phyloP scores from a whole-genome alignment of 2,329 filamentous ascomycete genomes.

The Cladophialophora psammophila region DNA sequence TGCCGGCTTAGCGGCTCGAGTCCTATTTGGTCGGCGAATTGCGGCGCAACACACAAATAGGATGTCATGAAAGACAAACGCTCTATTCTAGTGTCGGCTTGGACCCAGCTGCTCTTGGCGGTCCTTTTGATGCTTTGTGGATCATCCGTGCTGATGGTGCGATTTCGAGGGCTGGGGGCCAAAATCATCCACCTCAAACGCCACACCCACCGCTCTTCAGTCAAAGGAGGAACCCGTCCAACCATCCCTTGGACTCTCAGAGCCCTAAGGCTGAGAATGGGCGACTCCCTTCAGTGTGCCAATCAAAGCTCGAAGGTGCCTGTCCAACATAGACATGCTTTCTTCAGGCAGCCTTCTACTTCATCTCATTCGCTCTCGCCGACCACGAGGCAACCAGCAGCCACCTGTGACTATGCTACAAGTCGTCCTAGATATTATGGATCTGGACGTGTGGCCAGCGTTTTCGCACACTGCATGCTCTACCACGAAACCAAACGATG shows the following conservation, averaged over 20 bases:
- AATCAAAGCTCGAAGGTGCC: conserved; percentile 9
- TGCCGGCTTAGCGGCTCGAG: background rate
- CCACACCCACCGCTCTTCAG: background rate
- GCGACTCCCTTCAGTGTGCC: background rate
- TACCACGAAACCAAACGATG: background rate
- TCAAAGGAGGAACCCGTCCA: background rate
- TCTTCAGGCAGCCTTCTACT: conserved; percentile 9
- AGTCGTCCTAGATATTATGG: background rate
- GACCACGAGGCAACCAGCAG: conserved; percentile 24
- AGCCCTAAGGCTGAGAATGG: conserved; percentile 12
- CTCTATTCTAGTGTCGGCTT: conserved; percentile 9
- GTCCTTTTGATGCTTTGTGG: conserved; percentile 24
- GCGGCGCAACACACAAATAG: background rate
- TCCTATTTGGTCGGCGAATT: conserved; percentile 1
- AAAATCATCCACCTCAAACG: conserved; percentile 2
- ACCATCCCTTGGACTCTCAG: background rate
- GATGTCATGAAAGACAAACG: background rate
- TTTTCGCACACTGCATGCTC: background rate
- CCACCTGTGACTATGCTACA: conserved; percentile 6
- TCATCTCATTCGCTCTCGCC: conserved; percentile 20
- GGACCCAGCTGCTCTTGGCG: conserved; percentile 10
- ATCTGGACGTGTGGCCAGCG: background rate
- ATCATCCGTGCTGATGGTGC: background rate
- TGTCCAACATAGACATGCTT: background rate
- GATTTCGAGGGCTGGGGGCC: conserved; percentile 13